Conservation (phyloP, 345 rosid species). For the Cardiospermum halicacabum region DNA sequence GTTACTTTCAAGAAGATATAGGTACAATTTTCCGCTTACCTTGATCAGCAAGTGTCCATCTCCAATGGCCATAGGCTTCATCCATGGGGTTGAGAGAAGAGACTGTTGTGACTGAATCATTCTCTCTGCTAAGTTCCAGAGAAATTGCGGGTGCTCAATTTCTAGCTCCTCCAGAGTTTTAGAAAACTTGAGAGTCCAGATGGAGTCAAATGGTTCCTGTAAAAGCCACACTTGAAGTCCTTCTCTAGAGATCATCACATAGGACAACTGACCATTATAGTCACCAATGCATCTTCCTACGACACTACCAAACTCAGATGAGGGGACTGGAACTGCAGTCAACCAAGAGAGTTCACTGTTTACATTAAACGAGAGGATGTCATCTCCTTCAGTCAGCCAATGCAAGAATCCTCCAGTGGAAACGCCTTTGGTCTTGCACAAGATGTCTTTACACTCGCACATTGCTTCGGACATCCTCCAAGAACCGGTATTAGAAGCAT, state of each 20-base stretch:
- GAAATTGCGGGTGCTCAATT: conserved; percentile 18
- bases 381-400: conserved; percentile 35
- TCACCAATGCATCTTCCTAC: conserved; percentile 41
- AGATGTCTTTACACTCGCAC: conserved; percentile 19
- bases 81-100: conserved; percentile 15
- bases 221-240: conserved; percentile 39
- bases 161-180: conserved; percentile 30
- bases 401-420: conserved; percentile 29
- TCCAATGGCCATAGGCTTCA: conserved; percentile 38
- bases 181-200: conserved; percentile 26
- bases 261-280: conserved; percentile 23
- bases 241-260: conserved; percentile 23
- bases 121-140: conserved; percentile 14
- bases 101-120: background rate
- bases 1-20: conserved; percentile 17
- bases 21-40: conserved; percentile 19
- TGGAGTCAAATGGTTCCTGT: conserved; percentile 35
- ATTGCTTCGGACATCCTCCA: conserved; percentile 36
- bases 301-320: conserved; percentile 7
- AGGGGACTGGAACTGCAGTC: conserved; percentile 32
- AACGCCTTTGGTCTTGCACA: conserved; percentile 31
- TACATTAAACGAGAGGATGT: conserved; percentile 29
- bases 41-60: conserved; percentile 35
- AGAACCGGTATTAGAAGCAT: conserved; percentile 17
- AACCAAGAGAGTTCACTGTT: conserved; percentile 32